Conservation (phyloP, 352 stramenopile genomes). For the Phytophthora fragariae region DNA sequence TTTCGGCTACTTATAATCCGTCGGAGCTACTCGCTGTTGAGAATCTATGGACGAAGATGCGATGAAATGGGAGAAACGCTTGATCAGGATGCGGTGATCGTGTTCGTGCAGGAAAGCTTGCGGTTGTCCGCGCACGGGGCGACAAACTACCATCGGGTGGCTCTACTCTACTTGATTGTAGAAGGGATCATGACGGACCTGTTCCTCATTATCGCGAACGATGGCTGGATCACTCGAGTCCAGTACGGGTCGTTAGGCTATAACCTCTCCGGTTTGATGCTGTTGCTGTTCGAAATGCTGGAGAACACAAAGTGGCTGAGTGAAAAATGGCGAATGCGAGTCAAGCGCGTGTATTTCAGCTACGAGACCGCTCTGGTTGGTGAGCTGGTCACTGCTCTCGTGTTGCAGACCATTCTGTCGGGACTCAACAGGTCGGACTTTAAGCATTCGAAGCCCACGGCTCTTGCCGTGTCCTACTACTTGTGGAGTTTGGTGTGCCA, state of each 20-base stretch:
- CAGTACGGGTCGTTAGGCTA: slow-evolving; percentile 38
- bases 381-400: slow-evolving; percentile 11
- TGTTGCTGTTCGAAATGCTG: slow-evolving; percentile 38
- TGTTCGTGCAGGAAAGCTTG: slow-evolving; percentile 23
- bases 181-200: slow-evolving; percentile 36
- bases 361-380: slow-evolving; percentile 25
- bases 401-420: slow-evolving; percentile 19
- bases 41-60: slow-evolving; percentile 1
- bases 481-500: slow-evolving; percentile 32
- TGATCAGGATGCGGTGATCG: not conserved
- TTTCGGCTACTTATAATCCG: slow-evolving; percentile 2
- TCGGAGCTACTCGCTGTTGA: slow-evolving; percentile 4
- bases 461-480: slow-evolving; percentile 31
- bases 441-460: slow-evolving; percentile 19
- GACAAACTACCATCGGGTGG: slow-evolving; percentile 21
- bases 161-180: slow-evolving; percentile 30
- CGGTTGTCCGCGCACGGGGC: slow-evolving; percentile 29
- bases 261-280: slow-evolving; percentile 32
- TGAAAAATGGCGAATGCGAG: slow-evolving; percentile 7
- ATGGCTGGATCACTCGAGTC: slow-evolving; percentile 10
- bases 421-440: slow-evolving; percentile 26
- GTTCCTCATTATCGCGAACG: slow-evolving; percentile 33
- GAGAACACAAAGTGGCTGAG: slow-evolving; percentile 20
- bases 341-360: slow-evolving; percentile 32
- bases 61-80: slow-evolving; percentile 7